A percentile compares a stretch with the other conserved stretches of the same genome.
These are phyloP conservation scores for Globisporangium mamillatum DNA, from an alignment of 352 stramenopile genomes.

Conservation along the genomic window DNA sequence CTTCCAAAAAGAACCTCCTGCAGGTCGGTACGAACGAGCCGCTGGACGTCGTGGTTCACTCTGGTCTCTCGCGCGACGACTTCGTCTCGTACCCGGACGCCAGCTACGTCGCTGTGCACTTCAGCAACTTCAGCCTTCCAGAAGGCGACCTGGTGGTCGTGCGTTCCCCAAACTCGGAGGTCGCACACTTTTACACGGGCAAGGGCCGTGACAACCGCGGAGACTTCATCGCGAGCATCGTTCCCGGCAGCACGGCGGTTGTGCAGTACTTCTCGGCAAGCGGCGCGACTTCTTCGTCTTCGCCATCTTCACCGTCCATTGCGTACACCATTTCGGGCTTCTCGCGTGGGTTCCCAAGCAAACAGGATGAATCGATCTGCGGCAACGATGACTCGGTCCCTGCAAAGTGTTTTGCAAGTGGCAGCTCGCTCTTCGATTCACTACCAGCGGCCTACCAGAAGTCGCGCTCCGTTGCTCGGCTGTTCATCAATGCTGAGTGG, in stretches of 20 bases:
- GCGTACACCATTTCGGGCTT: conserved; percentile 43
- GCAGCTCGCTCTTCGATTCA: conserved; percentile 16
- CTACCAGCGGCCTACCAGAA: conserved; percentile 43
- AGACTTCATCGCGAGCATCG: conserved; percentile 44
- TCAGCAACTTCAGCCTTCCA: conserved; percentile 49
- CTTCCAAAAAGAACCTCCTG: background rate
- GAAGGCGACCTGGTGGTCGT: conserved; percentile 49
- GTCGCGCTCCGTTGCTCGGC: conserved; percentile 42
- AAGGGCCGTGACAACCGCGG: conserved; percentile 31
- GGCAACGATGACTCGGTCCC: conserved; percentile 44
- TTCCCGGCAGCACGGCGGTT: conserved; percentile 36
- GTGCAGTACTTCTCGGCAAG: conserved; percentile 40
- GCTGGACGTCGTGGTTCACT: conserved; percentile 25
- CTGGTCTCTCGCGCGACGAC: conserved; percentile 28
- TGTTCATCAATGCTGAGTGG: conserved; percentile 52
- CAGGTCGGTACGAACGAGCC: conserved; percentile 33
- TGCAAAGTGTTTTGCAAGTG: conserved; percentile 44
- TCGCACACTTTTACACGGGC: conserved; percentile 33
- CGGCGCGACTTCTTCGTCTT: background rate
- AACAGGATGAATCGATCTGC: conserved; percentile 41
- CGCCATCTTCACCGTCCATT: background rate
- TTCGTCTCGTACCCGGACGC: conserved; percentile 42
- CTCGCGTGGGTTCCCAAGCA: conserved; percentile 33
- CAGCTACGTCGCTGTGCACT: conserved; percentile 61
- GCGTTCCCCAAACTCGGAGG: conserved; percentile 25